Evolutionary conservation across 768 basidiomycete species (phyloP).

Genomic region (Saitozyma sp.): DNA sequence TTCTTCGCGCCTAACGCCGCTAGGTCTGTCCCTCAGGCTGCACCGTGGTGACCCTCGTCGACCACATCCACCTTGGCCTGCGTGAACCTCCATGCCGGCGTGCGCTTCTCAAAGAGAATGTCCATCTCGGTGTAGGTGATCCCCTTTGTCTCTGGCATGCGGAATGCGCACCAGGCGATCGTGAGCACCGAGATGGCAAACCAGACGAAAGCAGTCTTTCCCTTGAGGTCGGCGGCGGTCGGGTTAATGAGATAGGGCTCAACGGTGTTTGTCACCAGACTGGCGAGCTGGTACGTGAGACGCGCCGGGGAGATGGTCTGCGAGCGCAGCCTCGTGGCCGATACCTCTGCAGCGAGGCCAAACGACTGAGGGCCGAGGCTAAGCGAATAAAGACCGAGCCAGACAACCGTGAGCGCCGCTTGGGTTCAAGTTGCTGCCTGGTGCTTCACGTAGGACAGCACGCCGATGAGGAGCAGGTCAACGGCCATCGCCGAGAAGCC

Average conservation of each 20-base stretch:
- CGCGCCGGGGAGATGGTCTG: conserved; percentile 5
- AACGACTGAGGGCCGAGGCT: conserved; percentile 4
- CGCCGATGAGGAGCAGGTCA: conserved; percentile 7
- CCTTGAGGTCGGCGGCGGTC: conserved; percentile 4
- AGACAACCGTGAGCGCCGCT: conserved; percentile 5
- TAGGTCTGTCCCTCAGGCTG: too few species aligned
- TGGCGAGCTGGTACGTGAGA: conserved; percentile 4
- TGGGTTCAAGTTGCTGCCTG: conserved; percentile 7
- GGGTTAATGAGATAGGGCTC: conserved; percentile 6
- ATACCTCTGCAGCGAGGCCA: conserved; percentile 7
- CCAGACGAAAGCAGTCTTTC: conserved; percentile 7
- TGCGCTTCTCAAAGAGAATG: conserved; percentile 4
- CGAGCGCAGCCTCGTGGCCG: conserved; percentile 2
- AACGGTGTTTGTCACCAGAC: conserved; percentile 2
- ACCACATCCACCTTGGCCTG: conserved; percentile 1
- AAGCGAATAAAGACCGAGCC: conserved; percentile 1
- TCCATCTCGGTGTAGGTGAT: conserved; percentile 1
- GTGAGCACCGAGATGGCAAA: neutral
- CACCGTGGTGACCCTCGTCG: neutral
- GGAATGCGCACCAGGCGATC: conserved; percentile 1
- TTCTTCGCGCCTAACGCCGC: too few species aligned
- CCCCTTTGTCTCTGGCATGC: conserved; percentile 8
- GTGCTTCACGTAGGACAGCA: neutral
- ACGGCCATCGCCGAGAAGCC: conserved; percentile 9
- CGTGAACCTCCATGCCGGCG: conserved; percentile 1